phyloP scores from a whole-genome alignment of 164 flowering plant genomes.

The Amborella trichopoda region DNA sequence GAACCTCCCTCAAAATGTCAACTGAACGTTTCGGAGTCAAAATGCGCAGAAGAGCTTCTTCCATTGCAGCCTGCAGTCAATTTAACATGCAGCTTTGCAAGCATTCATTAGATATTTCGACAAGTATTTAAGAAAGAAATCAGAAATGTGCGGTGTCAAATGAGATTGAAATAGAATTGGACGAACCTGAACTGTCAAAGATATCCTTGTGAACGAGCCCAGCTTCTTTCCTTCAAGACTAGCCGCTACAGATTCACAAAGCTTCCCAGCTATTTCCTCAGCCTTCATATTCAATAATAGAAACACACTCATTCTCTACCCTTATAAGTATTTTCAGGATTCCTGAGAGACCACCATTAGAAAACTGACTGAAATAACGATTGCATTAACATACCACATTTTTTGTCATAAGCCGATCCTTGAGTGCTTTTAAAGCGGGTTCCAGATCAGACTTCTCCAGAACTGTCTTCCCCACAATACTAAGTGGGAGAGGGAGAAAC shows the following conservation, averaged over 20 bases:
- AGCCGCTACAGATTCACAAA: slow-evolving; percentile 89
- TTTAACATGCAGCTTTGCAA: neutral
- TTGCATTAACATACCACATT: slow-evolving; percentile 95
- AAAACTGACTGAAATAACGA: no score
- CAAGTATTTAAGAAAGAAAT: no score
- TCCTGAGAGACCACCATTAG: slow-evolving; percentile 1
- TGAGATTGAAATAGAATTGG: no score
- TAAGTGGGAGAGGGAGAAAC: slow-evolving; percentile 27
- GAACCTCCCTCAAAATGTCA: slow-evolving; percentile 92
- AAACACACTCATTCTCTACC: slow-evolving; percentile 3
- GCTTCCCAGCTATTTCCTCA: slow-evolving; percentile 95
- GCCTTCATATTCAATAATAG: no score
- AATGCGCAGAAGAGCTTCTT: slow-evolving; percentile 92
- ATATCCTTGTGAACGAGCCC: slow-evolving; percentile 84
- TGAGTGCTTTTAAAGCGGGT: slow-evolving; percentile 91
- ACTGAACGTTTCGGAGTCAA: slow-evolving; percentile 92
- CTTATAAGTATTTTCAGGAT: neutral
- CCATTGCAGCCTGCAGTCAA: slow-evolving; percentile 81
- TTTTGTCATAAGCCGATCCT: slow-evolving; percentile 96
- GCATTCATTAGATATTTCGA: no score
- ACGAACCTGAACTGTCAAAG: slow-evolving; percentile 80
- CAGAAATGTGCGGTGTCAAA: no score
- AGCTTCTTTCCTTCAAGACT: slow-evolving; percentile 89
- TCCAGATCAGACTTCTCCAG: slow-evolving; percentile 83
- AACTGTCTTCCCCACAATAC: slow-evolving; percentile 90